These are phyloP conservation scores for Aspergillus sojae DNA, from an alignment of 2,329 filamentous ascomycete species.

Conservation along the genomic window DNA sequence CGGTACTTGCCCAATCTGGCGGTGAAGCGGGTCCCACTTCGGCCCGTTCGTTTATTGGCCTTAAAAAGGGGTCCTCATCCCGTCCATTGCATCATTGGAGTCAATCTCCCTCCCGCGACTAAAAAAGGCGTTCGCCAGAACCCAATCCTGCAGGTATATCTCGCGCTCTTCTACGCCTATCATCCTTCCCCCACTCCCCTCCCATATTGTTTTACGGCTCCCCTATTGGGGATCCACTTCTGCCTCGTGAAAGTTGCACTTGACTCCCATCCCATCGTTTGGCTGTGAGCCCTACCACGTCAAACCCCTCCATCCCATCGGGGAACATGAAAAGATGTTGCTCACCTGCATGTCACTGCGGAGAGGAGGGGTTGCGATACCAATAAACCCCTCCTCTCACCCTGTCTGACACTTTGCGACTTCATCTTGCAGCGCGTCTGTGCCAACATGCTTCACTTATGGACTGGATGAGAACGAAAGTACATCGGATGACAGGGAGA, in stretches of 20 bases:
- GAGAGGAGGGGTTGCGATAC: not conserved
- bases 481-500: not conserved
- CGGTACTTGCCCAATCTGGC: slow-evolving; percentile 16
- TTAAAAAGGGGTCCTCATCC: not conserved
- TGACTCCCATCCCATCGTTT: slow-evolving; percentile 12
- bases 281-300: slow-evolving; percentile 24
- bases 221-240: slow-evolving; percentile 14
- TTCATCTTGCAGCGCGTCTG: slow-evolving; percentile 6
- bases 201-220: not conserved
- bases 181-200: not conserved
- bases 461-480: slow-evolving; percentile 1
- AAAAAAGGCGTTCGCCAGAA: slow-evolving; percentile 5
- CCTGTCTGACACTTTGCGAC: not conserved
- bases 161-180: not conserved
- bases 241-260: slow-evolving; percentile 18
- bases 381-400: not conserved
- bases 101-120: slow-evolving; percentile 6
- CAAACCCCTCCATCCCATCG: slow-evolving; percentile 17
- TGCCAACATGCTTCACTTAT: not conserved
- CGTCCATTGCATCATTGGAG: slow-evolving; percentile 18
- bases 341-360: slow-evolving; percentile 1
- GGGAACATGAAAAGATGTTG: slow-evolving; percentile 15
- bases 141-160: slow-evolving; percentile 1
- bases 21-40: slow-evolving; percentile 20
- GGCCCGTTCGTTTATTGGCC: not conserved